Evolutionary conservation across 306 rosid species (phyloP), one percentile per base, ranked within the genome.

Genomic region (Trifolium pratense): DNA sequence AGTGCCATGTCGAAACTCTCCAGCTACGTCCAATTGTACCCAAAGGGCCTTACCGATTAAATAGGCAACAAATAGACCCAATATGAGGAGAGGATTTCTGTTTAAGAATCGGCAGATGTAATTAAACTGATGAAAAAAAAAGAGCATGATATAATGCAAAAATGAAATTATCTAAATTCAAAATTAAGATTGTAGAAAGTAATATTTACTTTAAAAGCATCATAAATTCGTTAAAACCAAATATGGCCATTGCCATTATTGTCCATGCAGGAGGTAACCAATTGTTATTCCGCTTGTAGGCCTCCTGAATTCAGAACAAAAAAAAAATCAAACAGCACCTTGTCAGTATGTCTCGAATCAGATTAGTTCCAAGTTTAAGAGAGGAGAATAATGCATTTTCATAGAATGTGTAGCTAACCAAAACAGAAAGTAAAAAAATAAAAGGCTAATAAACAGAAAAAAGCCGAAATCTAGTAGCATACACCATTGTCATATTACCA

Each of bases 241-340:
- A 97, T 64, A 91, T 16, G 60, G 83, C 2, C 87, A 91, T 71
- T 3, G 91, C 92, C 82, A 85, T n/a, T 37, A 93, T 91, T 60
- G 96, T 86, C 98, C 98, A 93, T 57, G 91, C 90, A 86, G 98
- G 96, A 68, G 98, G 98, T 69, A 89, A 63, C 98, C 97, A 86
- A 76, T 85, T 86, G 83, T 88, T 93, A 78, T 82, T 88, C 39
- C 87, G 85, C 89, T 77, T 91, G 80, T 85, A 74, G 51, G 97
- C 98, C 79, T 86, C 98, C 98, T 93, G 97, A 60, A 84, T 53
- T 55, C 78, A 68, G 39, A 76, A 16, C 42, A 71, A 49, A 61
- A 71, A 11, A 39, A 55, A 71, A 8, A 31, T 8, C n/a, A 10
- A 58, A 61, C 43, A 65, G 34, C 25, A 43, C 25, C 26, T 60